phyloP scores from a whole-genome alignment of 2,329 filamentous ascomycete genomes.

The Colletotrichum sp. region DNA sequence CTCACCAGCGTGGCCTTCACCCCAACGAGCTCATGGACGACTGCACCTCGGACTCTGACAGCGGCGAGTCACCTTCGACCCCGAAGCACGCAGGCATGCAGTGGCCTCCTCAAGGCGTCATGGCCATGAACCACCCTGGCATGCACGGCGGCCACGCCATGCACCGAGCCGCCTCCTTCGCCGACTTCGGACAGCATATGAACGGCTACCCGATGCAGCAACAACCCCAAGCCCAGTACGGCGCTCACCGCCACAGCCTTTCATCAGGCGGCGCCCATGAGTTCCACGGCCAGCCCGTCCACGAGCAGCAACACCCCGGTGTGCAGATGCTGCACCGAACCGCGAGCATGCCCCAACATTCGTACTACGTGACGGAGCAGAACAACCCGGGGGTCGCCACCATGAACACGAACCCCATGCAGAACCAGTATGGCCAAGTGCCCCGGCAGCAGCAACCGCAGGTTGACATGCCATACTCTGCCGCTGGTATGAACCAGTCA shows the following conservation, averaged over 20 bases:
- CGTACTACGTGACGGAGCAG: slow-evolving; percentile 66
- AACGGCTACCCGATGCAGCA: slow-evolving; percentile 48
- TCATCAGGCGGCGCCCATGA: slow-evolving; percentile 47
- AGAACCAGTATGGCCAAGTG: slow-evolving; percentile 54
- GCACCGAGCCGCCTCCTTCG: slow-evolving; percentile 60
- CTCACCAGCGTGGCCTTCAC: slow-evolving; percentile 64
- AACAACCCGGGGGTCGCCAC: slow-evolving; percentile 67
- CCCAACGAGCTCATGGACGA: slow-evolving; percentile 59
- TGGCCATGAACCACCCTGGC: slow-evolving; percentile 41
- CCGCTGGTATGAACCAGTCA: slow-evolving; percentile 51
- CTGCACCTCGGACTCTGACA: slow-evolving; percentile 61
- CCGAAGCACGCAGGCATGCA: slow-evolving; percentile 58
- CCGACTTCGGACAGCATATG: slow-evolving; percentile 59
- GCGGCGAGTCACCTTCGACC: slow-evolving; percentile 63
- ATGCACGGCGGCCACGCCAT: slow-evolving; percentile 43
- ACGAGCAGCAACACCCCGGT: slow-evolving; percentile 45
- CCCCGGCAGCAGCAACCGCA: slow-evolving; percentile 45
- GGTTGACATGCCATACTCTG: slow-evolving; percentile 56
- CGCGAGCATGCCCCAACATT: slow-evolving; percentile 49
- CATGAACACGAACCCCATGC: slow-evolving; percentile 58
- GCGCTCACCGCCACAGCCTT: slow-evolving; percentile 51
- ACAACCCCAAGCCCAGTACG: slow-evolving; percentile 36
- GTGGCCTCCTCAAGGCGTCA: slow-evolving; percentile 52
- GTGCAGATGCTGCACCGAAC: slow-evolving; percentile 55
- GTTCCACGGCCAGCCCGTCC: slow-evolving; percentile 46